These are phyloP conservation scores for Scortechinia acanthostroma DNA, from an alignment of 2,329 filamentous ascomycete genomes.

Conservation along the genomic window DNA sequence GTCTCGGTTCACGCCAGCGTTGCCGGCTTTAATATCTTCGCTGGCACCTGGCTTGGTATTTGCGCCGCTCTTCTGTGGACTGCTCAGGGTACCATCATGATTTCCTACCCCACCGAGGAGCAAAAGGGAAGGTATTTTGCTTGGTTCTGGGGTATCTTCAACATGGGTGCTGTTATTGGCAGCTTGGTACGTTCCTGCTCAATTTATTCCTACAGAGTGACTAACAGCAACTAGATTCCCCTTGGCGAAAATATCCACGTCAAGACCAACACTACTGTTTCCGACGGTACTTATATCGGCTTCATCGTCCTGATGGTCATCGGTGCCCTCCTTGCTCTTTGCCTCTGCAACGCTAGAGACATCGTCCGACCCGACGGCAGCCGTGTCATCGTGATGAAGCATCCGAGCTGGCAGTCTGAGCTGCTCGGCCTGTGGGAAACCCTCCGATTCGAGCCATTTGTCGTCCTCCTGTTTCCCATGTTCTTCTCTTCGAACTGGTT, in stretches of 20 bases:
- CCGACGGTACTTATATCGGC: constrained; percentile 77
- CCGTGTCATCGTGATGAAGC: constrained; percentile 80
- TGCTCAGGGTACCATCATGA: constrained; percentile 80
- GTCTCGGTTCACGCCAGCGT: constrained; percentile 64
- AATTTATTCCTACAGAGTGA: no score
- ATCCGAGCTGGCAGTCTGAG: constrained; percentile 79
- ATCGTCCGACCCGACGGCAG: constrained; percentile 73
- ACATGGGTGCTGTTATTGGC: constrained; percentile 82
- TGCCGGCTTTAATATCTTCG: constrained; percentile 67
- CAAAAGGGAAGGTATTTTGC: constrained; percentile 84
- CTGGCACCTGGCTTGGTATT: constrained; percentile 69
- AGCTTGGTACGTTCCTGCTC: constrained; percentile 37
- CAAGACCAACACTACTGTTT: constrained; percentile 39
- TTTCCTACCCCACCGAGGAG: constrained; percentile 76
- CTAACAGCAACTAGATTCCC: constrained; percentile 58
- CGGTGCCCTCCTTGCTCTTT: constrained; percentile 64
- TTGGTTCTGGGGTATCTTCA: constrained; percentile 93
- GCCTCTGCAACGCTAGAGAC: constrained; percentile 64
- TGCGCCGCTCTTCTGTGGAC: constrained; percentile 78
- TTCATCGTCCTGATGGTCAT: constrained; percentile 77
- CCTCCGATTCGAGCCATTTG: constrained; percentile 62
- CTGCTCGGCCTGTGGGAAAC: constrained; percentile 70
- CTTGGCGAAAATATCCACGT: constrained; percentile 66
- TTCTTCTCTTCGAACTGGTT: constrained; percentile 77
- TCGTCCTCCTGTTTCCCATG: constrained; percentile 73